phyloP scores from a whole-genome alignment of 352 stramenopile genomes.

The Pythium brassicae region DNA sequence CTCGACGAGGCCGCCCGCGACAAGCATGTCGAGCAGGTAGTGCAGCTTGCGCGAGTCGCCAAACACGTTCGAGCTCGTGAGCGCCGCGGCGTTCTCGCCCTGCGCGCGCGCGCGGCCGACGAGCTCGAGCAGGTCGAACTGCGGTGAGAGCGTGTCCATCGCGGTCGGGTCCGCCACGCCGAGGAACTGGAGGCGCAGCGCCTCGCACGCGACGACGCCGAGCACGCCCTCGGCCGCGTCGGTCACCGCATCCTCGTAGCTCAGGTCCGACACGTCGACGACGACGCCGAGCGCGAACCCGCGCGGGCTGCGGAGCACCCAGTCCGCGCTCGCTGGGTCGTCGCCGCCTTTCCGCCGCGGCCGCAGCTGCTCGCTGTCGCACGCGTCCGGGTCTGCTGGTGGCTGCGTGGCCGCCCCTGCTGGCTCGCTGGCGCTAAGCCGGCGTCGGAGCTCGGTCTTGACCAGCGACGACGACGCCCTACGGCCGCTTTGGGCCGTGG shows the following conservation, averaged over 20 bases:
- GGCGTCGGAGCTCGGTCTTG: background rate
- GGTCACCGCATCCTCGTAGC: conserved; percentile 55
- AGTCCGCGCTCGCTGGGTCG: conserved; percentile 32
- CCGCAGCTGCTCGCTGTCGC: too few species aligned
- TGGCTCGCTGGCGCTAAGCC: too few species aligned
- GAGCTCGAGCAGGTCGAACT: conserved; percentile 79
- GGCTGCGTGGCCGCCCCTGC: too few species aligned
- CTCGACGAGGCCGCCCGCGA: conserved; percentile 46
- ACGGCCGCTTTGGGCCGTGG: conserved; percentile 9
- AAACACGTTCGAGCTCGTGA: conserved; percentile 56
- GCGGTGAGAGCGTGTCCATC: conserved; percentile 57
- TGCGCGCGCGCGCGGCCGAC: conserved; percentile 54
- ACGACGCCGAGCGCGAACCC: conserved; percentile 57
- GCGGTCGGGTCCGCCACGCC: conserved; percentile 46
- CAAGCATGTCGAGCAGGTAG: conserved; percentile 79
- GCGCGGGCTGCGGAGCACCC: conserved; percentile 59
- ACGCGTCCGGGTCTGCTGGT: too few species aligned
- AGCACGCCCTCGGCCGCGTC: conserved; percentile 45
- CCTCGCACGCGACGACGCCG: conserved; percentile 62
- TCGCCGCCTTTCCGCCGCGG: background rate
- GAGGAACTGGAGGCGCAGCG: conserved; percentile 64
- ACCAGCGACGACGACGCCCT: background rate
- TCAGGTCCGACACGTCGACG: conserved; percentile 41
- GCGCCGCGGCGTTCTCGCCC: conserved; percentile 54
- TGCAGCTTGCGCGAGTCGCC: conserved; percentile 73